Evolutionary conservation across 257 asterid genomes (phyloP).

Genomic region (Nicotiana undulata): DNA sequence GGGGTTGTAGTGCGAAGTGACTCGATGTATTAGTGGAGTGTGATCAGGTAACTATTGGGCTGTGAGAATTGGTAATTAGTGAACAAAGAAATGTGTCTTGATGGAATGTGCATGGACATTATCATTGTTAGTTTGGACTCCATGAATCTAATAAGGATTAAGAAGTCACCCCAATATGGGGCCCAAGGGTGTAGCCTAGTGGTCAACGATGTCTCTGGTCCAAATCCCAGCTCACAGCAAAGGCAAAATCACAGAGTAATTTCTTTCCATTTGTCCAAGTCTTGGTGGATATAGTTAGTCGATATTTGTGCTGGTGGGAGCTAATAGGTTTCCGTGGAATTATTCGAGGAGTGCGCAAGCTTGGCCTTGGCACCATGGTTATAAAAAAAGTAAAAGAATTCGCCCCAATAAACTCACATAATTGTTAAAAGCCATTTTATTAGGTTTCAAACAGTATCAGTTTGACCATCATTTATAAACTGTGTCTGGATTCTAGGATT

Average conservation of each 20-base stretch:
- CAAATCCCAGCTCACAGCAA: too few species aligned
- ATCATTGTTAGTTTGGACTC: neutral
- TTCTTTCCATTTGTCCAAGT: too few species aligned
- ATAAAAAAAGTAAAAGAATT: too few species aligned
- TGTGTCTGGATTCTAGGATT: neutral
- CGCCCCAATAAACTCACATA: neutral
- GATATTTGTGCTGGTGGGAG: too few species aligned
- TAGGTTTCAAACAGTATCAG: neutral
- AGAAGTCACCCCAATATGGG: neutral
- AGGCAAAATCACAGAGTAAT: too few species aligned
- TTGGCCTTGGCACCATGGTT: too few species aligned
- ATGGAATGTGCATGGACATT: neutral
- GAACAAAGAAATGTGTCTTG: neutral
- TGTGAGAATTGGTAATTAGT: neutral
- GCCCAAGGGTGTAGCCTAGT: too few species aligned
- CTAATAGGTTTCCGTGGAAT: too few species aligned
- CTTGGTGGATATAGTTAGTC: too few species aligned
- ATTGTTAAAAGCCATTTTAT: neutral
- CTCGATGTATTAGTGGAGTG: neutral
- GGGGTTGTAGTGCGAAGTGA: neutral
- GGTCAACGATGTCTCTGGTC: too few species aligned
- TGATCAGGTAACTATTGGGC: neutral
- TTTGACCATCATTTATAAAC: neutral
- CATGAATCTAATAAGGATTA: neutral
- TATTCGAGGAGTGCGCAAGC: too few species aligned